Percentiles rank a stretch among this genome's conserved stretches.
Conservation (phyloP, 2,329 filamentous ascomycete species). For the Trichoderma koningiopsis region DNA sequence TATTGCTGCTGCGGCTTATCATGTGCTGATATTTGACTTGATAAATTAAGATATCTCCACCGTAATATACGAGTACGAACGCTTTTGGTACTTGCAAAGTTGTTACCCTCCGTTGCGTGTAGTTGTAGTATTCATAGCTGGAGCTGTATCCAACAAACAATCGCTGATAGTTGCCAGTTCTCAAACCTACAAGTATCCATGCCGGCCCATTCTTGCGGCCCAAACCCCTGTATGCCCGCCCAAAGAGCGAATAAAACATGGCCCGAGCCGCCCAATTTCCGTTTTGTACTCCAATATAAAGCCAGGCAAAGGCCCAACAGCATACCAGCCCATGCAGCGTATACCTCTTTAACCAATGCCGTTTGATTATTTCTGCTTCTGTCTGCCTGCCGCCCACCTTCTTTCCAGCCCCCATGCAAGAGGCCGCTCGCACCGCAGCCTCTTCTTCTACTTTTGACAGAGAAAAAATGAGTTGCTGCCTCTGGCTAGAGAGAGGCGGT, state of each 20-base stretch:
- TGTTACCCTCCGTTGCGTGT: neutral
- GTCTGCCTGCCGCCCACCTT: neutral
- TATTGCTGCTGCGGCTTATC: neutral
- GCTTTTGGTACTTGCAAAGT: neutral
- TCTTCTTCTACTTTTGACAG: neutral
- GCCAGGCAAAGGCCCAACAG: neutral
- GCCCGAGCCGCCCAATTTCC: conserved; percentile 13
- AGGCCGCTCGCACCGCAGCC: neutral
- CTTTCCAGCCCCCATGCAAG: conserved; percentile 7
- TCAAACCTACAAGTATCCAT: neutral
- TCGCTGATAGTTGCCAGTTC: neutral
- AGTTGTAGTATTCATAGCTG: neutral
- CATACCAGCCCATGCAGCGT: neutral
- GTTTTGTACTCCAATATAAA: neutral
- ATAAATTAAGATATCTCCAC: neutral
- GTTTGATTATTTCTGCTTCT: neutral
- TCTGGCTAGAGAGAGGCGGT: neutral
- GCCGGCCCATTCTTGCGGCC: conserved; percentile 10
- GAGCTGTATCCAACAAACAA: neutral
- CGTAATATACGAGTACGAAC: neutral
- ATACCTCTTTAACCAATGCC: conserved; percentile 3
- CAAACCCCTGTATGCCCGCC: neutral
- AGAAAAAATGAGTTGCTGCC: neutral
- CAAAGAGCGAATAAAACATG: conserved; percentile 20
- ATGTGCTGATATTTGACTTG: neutral